These are phyloP conservation scores for Pleurotus platypus DNA, from an alignment of 768 basidiomycete species.

Conservation along the genomic window DNA sequence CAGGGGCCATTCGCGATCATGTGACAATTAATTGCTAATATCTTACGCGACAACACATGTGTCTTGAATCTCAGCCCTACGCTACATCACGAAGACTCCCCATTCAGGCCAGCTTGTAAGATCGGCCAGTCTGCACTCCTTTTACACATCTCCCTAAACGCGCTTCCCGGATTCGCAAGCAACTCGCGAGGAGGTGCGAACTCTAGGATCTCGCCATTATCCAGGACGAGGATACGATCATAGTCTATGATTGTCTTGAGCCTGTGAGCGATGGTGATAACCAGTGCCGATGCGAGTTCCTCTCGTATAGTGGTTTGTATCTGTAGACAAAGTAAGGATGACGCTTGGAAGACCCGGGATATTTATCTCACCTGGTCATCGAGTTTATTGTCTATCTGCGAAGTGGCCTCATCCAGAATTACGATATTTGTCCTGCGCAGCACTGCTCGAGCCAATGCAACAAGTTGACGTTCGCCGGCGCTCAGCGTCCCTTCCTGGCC, in stretches of 20 bases:
- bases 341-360: no score
- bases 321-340: conserved; percentile 21
- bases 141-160: conserved; percentile 67
- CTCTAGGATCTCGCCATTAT: conserved; percentile 69
- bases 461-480: conserved; percentile 76
- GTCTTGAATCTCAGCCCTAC: no score
- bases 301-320: conserved; percentile 74
- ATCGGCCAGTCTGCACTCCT: conserved; percentile 54
- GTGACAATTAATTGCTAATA: not conserved
- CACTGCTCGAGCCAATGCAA: conserved; percentile 68
- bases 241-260: conserved; percentile 77
- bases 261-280: conserved; percentile 83
- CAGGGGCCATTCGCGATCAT: not conserved
- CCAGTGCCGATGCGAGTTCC: conserved; percentile 66
- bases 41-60: no score
- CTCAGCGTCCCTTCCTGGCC: conserved; percentile 61
- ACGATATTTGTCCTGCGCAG: conserved; percentile 62
- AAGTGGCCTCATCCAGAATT: conserved; percentile 78
- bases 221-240: conserved; percentile 71
- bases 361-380: conserved; percentile 57
- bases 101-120: conserved; percentile 20
- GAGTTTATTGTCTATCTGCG: conserved; percentile 67
- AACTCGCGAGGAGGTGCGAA: conserved; percentile 65
- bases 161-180: conserved; percentile 47
- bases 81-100: not conserved